Base-by-base conservation (phyloP, 106 monocot species). In the Apostasia shenzhenica region DNA sequence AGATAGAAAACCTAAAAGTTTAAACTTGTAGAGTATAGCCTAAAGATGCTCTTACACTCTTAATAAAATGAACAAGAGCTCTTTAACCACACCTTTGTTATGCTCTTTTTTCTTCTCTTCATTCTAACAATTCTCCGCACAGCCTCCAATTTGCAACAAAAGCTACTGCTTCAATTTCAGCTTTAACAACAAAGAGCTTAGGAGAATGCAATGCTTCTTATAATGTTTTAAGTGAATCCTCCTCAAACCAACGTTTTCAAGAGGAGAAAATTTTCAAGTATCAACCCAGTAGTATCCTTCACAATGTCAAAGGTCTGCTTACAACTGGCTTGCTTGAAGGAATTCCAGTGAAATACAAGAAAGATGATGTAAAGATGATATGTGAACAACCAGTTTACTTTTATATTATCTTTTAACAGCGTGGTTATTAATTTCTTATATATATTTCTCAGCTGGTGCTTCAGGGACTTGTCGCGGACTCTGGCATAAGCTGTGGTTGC, bases 291-390 rank as follows among this genome's bases (percentile, higher is more conserved):
- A 26, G 26, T 26, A 26, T 26, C 26, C 58, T 72, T 2, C 57
- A 43, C 55, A 63, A 73, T 55, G 78, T 81, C 39, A 75, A 59
- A 59, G 56, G 58, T 44, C 64, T 90, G 49, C 79, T 90, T 5
- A 68, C 79, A 14, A 90, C 80, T 7, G 74, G 83, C 5, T 41
- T 81, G 13, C 83, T 90, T 2, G 83, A 86, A 72, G 86, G 81
- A 37, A 44, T 75, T 7, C 45, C 46, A 6, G 79, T 90, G 26
- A 81, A 37, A 46, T 90, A 83, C 80, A 72, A 53, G 61, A 79
- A 79, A n/a, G 51, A 64, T 10, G 40, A 77, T 58, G 84, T 79
- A 66, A 62, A 49, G 26, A 26, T 26, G 26, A 26, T 26, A 26
- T 26, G 26, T 26, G 26, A 26, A 26, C 26, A 26, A 38, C 38